These are phyloP conservation scores for Zygotorulaspora chibaensis DNA, from an alignment of 805 yeast genomes.

Conservation along the genomic window DNA sequence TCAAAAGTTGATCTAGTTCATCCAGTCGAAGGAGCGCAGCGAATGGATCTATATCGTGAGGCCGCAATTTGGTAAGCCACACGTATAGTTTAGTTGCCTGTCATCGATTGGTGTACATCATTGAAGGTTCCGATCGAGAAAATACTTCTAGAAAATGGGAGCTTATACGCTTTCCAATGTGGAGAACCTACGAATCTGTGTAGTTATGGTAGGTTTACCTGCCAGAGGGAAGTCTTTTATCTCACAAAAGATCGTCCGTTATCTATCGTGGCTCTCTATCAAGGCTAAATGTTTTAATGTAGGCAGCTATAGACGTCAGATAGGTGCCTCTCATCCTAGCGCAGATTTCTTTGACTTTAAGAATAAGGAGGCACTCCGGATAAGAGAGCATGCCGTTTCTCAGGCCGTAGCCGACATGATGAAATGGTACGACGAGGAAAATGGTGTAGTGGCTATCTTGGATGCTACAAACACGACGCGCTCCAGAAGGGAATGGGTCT, in stretches of 20 bases:
- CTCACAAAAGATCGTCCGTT: conserved; percentile 89
- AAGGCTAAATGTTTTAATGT: conserved; percentile 85
- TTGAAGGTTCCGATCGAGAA: not conserved
- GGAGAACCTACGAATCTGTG: conserved; percentile 69
- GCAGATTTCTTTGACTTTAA: conserved; percentile 73
- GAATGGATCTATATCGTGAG: not conserved
- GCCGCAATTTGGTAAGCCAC: no score
- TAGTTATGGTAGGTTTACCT: conserved; percentile 83
- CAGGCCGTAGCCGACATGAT: conserved; percentile 75
- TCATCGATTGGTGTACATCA: not conserved
- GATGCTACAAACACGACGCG: conserved; percentile 91
- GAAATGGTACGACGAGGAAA: conserved; percentile 75
- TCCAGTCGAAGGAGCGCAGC: no score
- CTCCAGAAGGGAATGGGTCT: conserved; percentile 61
- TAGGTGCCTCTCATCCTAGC: conserved; percentile 45
- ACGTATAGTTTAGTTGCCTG: not conserved
- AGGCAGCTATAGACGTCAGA: conserved; percentile 73
- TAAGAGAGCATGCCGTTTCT: conserved; percentile 65
- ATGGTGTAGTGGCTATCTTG: conserved; percentile 85
- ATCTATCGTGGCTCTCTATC: conserved; percentile 87
- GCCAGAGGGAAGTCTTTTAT: conserved; percentile 93
- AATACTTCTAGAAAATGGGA: conserved; percentile 12
- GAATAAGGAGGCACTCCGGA: conserved; percentile 59
- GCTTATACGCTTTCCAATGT: conserved; percentile 41
- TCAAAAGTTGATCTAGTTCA: not conserved